A percentile compares a stretch with the other conserved stretches of the same genome.
Conservation (phyloP, 1,284 basidiomycete genomes). For the Fistulina hepatica region DNA sequence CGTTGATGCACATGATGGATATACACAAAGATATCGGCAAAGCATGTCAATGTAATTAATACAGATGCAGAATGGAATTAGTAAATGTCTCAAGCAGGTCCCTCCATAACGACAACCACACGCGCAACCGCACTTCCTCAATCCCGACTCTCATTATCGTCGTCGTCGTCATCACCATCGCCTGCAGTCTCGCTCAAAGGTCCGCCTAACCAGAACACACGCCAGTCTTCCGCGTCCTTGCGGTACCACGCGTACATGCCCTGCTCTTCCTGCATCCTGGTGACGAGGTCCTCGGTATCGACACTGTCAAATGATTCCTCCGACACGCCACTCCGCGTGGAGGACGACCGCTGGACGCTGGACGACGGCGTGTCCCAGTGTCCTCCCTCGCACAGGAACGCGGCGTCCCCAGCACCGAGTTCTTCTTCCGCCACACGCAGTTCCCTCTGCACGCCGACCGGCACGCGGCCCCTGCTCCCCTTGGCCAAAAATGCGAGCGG, state of each 20-base stretch:
- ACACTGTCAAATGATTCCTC: slow-evolving; percentile 35
- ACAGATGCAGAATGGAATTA: no score
- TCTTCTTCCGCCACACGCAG: slow-evolving; percentile 42
- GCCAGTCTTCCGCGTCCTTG: slow-evolving; percentile 59
- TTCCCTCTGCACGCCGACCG: slow-evolving; percentile 29
- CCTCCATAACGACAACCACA: no score
- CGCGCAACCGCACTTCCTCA: no score
- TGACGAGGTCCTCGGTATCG: slow-evolving; percentile 38
- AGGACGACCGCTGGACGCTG: not conserved
- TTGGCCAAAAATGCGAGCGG: slow-evolving; percentile 27
- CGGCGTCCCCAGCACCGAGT: slow-evolving; percentile 46
- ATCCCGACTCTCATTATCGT: slow-evolving; percentile 9
- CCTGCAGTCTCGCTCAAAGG: slow-evolving; percentile 23
- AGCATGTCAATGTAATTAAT: no score
- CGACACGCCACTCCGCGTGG: slow-evolving; percentile 28
- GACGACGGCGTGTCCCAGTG: slow-evolving; percentile 43
- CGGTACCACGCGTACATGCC: slow-evolving; percentile 67
- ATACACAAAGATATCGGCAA: no score
- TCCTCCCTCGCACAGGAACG: slow-evolving; percentile 53
- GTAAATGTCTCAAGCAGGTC: no score
- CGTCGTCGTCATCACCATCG: slow-evolving; percentile 19
- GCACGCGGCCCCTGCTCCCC: slow-evolving; percentile 36
- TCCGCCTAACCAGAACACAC: slow-evolving; percentile 72
- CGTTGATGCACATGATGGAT: no score
- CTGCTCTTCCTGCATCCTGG: slow-evolving; percentile 37